These are phyloP conservation scores for Nitzschia inconspicua DNA, from an alignment of 108 stramenopile genomes.

Conservation along the genomic window DNA sequence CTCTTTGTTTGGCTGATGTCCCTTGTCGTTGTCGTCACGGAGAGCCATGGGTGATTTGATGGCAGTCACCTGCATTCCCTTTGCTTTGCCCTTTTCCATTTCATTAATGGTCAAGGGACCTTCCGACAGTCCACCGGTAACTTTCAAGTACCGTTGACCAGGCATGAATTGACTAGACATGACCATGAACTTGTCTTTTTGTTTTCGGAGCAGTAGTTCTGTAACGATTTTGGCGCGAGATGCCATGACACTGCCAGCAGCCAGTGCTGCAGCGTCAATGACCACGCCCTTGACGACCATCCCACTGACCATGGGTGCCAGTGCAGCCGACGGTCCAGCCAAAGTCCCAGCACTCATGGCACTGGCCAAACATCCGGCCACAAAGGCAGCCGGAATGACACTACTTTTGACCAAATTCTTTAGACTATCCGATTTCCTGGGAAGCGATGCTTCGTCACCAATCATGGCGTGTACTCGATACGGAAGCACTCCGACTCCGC, in stretches of 20 bases:
- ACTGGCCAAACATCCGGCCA: slow-evolving; percentile 26
- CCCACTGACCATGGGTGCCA: slow-evolving; percentile 42
- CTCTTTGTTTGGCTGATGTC: too few species aligned
- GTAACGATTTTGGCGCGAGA: slow-evolving; percentile 27
- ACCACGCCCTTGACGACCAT: slow-evolving; percentile 48
- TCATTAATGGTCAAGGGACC: slow-evolving; percentile 32
- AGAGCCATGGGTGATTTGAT: too few species aligned
- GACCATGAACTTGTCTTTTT: slow-evolving; percentile 32
- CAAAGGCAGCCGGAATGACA: slow-evolving; percentile 47
- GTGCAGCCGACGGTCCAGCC: slow-evolving; percentile 40
- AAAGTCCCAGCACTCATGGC: slow-evolving; percentile 39
- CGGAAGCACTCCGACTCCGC: slow-evolving; percentile 20
- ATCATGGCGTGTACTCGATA: slow-evolving; percentile 42
- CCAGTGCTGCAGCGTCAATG: slow-evolving; percentile 42
- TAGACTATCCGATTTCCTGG: slow-evolving; percentile 25
- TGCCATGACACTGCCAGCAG: slow-evolving; percentile 38
- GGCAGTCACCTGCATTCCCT: too few species aligned
- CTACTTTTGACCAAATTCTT: slow-evolving; percentile 32
- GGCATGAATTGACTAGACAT: slow-evolving; percentile 30
- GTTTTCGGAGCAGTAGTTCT: slow-evolving; percentile 25
- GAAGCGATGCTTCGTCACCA: slow-evolving; percentile 36
- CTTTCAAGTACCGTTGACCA: slow-evolving; percentile 25
- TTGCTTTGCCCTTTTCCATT: slow-evolving; percentile 2
- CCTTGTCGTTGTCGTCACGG: too few species aligned
- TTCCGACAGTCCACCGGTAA: slow-evolving; percentile 37